Conservation (phyloP, 2,329 filamentous ascomycete genomes). For the Diaporthe batatas region DNA sequence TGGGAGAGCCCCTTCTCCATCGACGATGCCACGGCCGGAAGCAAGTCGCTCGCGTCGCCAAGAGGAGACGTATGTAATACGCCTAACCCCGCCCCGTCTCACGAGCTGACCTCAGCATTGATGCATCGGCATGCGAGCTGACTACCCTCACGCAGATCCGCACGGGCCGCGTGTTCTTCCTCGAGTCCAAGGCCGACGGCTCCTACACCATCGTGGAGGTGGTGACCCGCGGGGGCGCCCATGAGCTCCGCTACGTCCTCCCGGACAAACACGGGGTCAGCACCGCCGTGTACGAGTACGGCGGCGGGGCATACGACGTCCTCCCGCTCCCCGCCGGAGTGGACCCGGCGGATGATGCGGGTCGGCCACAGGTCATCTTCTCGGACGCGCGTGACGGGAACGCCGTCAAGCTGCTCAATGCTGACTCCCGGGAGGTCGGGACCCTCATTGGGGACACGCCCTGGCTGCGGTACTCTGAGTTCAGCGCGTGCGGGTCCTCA, state of each 20-base stretch:
- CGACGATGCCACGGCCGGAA: constrained; percentile 54
- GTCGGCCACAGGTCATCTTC: constrained; percentile 57
- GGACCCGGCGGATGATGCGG: constrained; percentile 42
- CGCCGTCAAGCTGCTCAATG: constrained; percentile 58
- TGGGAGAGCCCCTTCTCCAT: constrained; percentile 57
- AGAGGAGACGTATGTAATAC: constrained; percentile 50
- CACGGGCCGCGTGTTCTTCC: constrained; percentile 54
- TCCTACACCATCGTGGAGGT: constrained; percentile 60
- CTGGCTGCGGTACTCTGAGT: constrained; percentile 60
- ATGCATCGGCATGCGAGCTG: constrained; percentile 1
- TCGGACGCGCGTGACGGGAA: constrained; percentile 56
- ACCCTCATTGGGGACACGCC: constrained; percentile 49
- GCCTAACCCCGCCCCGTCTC: not conserved
- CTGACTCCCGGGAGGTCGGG: constrained; percentile 51
- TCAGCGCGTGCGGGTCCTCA: constrained; percentile 55
- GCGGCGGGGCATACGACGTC: constrained; percentile 36
- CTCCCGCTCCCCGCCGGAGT: constrained; percentile 42
- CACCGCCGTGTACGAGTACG: constrained; percentile 39
- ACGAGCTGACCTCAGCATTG: not conserved
- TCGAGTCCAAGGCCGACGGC: constrained; percentile 56
- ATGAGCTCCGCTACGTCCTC: constrained; percentile 20
- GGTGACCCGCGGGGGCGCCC: constrained; percentile 43
- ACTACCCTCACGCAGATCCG: constrained; percentile 43
- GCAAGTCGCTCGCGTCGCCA: constrained; percentile 51
- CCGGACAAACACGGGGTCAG: constrained; percentile 43